Base-by-base conservation (phyloP, 1,284 basidiomycete species). In the Puccinia triticina region DNA sequence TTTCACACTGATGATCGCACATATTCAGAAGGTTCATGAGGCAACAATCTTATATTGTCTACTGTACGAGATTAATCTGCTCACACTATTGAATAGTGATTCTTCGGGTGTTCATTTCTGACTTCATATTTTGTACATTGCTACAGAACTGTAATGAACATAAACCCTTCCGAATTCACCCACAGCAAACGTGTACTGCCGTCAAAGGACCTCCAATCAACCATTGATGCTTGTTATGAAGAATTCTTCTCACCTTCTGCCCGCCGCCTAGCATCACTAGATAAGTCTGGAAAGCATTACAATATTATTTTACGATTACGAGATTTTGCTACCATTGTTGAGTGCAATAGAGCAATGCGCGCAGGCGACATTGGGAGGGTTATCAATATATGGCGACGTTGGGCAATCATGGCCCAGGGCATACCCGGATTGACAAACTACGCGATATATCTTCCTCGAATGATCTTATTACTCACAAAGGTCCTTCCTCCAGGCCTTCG, bases 21-120 rank as follows among this genome's bases (percentile, higher is more conserved):
- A 46, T 21, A 69, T 69, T 11, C 67, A 69, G 40, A 69, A 69
- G 40, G 21, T 69, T 14, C 67, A 69, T 46, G 67, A 69, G 21
- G 67, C 29, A 1, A 69, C 40, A 2, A 3, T 69, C 3, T n/a
- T 69, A 5, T 26, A 69, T 29, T 69, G 67, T 34, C 21, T 69
- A 21, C 5, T 69, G 67, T 69, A 34, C 43, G 67, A n/a, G 23
- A 21, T 43, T 7, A 32, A 32, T 37, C 34, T 32, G n/a, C n/a
- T n/a, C n/a, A n/a, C 21, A 32, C 14, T 67, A 21, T 67, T 40
- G 10, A 8, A n/a, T n/a, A n/a, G n/a, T n/a, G n/a, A n/a, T n/a
- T n/a, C n/a, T 67, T 67, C 40, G 10, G 5, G 2, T 16, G 37
- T n/a, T n/a, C n/a, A n/a, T n/a, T n/a, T n/a, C n/a, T n/a, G n/a